A percentile compares a stretch with the other conserved stretches of the same genome.
phyloP scores from a whole-genome alignment of 2,329 filamentous ascomycete species.

The Purpureocillium takamizusanense region DNA sequence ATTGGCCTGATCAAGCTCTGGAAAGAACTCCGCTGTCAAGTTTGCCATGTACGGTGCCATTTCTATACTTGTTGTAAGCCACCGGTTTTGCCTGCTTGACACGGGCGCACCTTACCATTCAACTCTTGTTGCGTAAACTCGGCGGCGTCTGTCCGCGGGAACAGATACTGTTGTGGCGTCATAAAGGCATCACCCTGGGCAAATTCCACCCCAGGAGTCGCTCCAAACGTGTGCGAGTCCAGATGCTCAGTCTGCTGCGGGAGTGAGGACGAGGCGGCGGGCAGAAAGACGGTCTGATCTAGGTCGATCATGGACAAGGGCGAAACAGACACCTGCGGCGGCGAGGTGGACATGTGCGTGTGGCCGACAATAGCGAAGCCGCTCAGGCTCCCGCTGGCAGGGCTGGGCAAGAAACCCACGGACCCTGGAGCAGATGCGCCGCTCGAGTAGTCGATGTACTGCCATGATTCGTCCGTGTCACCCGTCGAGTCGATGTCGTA shows the following conservation, averaged over 20 bases:
- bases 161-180: conserved; percentile 29
- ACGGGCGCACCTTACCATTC: no score
- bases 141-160: conserved; percentile 19
- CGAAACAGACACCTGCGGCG: conserved; percentile 25
- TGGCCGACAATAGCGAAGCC: conserved; percentile 40
- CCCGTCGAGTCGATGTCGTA: conserved; percentile 29
- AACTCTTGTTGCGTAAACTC: conserved; percentile 17
- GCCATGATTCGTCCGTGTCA: conserved; percentile 36
- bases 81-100: no score
- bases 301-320: conserved; percentile 31
- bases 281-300: conserved; percentile 24
- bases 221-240: conserved; percentile 14
- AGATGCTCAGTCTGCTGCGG: conserved; percentile 18
- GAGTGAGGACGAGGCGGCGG: conserved; percentile 22
- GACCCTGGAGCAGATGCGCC: conserved; percentile 26
- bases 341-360: conserved; percentile 11
- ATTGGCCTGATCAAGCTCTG: conserved; percentile 13
- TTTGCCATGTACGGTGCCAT: conserved; percentile 19
- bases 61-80: conserved; percentile 11
- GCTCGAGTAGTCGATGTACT: conserved; percentile 28
- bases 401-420: conserved; percentile 38
- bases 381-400: conserved; percentile 39
- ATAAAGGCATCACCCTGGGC: conserved; percentile 22
- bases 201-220: conserved; percentile 18
- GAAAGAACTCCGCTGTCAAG: conserved; percentile 22